phyloP scores from a whole-genome alignment of 768 basidiomycete genomes.

The Boletus patriciae region DNA sequence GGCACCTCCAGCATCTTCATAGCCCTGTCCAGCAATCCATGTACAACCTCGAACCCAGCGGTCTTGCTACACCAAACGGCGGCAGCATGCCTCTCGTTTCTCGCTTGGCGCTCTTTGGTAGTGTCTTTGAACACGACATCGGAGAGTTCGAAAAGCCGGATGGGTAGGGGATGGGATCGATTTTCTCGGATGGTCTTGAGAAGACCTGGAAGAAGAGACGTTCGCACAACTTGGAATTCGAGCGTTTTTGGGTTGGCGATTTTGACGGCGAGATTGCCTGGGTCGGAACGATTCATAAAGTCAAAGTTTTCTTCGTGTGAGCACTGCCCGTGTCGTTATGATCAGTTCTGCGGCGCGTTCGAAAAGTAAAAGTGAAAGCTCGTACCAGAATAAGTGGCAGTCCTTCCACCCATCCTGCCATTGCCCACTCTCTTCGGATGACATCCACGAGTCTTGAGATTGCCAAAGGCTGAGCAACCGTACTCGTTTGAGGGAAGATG shows the following conservation, averaged over 20 bases:
- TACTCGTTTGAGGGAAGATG: constrained; percentile 90
- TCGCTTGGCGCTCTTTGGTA: constrained; percentile 73
- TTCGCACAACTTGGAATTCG: constrained; percentile 97
- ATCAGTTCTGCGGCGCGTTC: constrained; percentile 5
- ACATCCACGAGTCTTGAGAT: constrained; percentile 90
- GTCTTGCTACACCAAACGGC: constrained; percentile 97
- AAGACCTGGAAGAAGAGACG: constrained; percentile 91
- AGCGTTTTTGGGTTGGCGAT: constrained; percentile 97
- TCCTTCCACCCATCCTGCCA: constrained; percentile 95
- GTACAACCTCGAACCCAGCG: constrained; percentile 95
- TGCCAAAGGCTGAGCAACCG: constrained; percentile 88
- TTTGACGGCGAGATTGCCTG: constrained; percentile 77
- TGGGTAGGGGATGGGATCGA: constrained; percentile 86
- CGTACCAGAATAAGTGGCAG: constrained; percentile 87
- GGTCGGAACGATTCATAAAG: constrained; percentile 85
- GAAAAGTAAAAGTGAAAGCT: not conserved
- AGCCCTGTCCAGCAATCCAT: constrained; percentile 89
- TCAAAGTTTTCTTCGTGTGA: constrained; percentile 98
- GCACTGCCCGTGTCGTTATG: constrained; percentile 54
- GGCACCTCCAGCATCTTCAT: constrained; percentile 97
- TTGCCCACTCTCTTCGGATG: constrained; percentile 86
- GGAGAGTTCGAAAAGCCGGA: constrained; percentile 91
- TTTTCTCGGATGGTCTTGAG: constrained; percentile 98
- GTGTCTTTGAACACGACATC: constrained; percentile 91
- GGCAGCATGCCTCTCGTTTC: constrained; percentile 85